Evolutionary conservation across 2,329 filamentous ascomycete genomes (phyloP).

Genomic region (Pseudopyricularia cyperi): DNA sequence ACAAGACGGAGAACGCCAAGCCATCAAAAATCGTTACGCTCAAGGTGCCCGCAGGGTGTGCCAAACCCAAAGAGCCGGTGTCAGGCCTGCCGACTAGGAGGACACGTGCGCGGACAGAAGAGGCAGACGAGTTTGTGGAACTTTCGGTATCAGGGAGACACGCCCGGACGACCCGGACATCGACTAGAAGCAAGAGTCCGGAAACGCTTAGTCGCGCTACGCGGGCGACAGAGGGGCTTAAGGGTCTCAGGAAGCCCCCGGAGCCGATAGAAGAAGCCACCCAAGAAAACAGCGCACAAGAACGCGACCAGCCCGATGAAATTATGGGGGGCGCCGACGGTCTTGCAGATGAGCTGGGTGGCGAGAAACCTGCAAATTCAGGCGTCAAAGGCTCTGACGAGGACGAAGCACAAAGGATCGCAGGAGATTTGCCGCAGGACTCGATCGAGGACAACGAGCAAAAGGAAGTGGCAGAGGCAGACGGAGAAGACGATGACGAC

Average conservation of each 20-base stretch:
- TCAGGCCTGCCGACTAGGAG: constrained; percentile 23
- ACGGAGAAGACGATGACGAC: constrained; percentile 16
- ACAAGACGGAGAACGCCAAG: constrained; percentile 9
- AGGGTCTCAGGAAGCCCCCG: constrained; percentile 34
- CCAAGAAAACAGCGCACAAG: constrained; percentile 29
- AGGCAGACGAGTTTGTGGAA: constrained; percentile 42
- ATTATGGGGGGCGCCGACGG: constrained; percentile 18
- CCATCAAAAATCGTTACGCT: constrained; percentile 15
- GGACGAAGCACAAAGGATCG: constrained; percentile 13
- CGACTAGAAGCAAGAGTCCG: constrained; percentile 42
- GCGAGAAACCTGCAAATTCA: neutral
- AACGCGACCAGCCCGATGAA: constrained; percentile 13
- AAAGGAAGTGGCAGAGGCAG: constrained; percentile 4
- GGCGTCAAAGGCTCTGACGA: constrained; percentile 13
- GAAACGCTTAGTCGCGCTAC: constrained; percentile 30
- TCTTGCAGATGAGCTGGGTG: constrained; percentile 7
- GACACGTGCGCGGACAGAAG: constrained; percentile 41
- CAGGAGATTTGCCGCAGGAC: constrained; percentile 1
- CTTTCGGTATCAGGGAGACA: constrained; percentile 50
- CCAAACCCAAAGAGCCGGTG: constrained; percentile 6
- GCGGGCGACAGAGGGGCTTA: constrained; percentile 34
- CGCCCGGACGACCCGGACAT: constrained; percentile 27
- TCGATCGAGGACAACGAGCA: neutral
- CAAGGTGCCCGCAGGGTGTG: constrained; percentile 10
- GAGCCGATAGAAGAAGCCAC: constrained; percentile 35